Evolutionary conservation across 2,329 filamentous ascomycete genomes (phyloP), one percentile per base, ranked within the genome.

Genomic region (Fusarium verticillioides): DNA sequence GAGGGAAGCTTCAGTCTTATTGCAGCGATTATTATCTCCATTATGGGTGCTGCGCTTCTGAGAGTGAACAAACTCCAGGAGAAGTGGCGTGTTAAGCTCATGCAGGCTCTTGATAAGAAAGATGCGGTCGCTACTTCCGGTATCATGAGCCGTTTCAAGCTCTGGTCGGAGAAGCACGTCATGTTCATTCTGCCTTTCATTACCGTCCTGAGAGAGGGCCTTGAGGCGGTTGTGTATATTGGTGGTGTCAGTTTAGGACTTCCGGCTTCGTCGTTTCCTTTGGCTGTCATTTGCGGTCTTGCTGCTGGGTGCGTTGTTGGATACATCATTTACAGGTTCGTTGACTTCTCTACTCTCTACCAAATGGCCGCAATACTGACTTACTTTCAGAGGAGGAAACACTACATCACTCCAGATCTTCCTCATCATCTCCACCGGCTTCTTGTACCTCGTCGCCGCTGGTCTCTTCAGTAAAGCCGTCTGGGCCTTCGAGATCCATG

Each of bases 321-420:
- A 8, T 58, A 58, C 5, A 58, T 58, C 7, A 58, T 58, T 4
- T 58, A 58, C 54, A 58, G 54, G 54, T 58, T 3, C 3, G 26
- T 23, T 11, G 2, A n/a, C 10, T 4, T 18, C 6, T 28, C 12
- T 9, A 16, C 10, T 8, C 6, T 15, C 4, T 11, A 13, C 5
- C n/a, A n/a, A 39, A 39, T 4, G 15, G 9, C 15, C 34, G 10
- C 30, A 12, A 32, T 32, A 11, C 30, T 32, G 30, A 32, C 30
- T n/a, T n/a, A n/a, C n/a, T n/a, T n/a, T n/a, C n/a, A 58, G 54
- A 1, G 54, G 54, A 36, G 54, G 54, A n/a, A 58, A 58, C 40
- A 58, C 40, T 0, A 58, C 54, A 5, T 58, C 54, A 0, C 54
- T 58, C 4, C 54, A 58, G 9, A 49, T 58, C 19, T 58, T 58